Conservation (phyloP, 805 yeast species). For the Lachancea thermotolerans region DNA sequence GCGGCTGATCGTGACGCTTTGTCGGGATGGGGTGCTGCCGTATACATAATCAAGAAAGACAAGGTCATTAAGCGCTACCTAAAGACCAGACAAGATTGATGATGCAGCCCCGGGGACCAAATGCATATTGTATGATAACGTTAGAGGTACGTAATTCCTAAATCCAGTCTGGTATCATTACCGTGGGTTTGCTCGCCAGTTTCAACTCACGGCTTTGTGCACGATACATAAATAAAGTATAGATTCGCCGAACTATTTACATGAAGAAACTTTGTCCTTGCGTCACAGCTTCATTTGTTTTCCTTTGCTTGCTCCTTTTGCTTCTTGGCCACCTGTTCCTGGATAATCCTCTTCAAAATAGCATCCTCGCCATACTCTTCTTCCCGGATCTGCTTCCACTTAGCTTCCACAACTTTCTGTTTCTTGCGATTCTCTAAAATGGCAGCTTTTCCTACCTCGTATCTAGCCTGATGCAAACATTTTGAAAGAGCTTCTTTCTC, state of each 20-base stretch:
- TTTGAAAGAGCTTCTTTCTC: slow-evolving; percentile 70
- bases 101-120: neutral
- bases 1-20: slow-evolving; percentile 97
- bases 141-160: neutral
- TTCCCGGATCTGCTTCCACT: slow-evolving; percentile 59
- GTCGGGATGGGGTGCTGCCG: slow-evolving; percentile 98
- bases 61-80: slow-evolving; percentile 80
- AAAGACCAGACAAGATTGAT: slow-evolving; percentile 91
- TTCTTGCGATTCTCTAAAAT: slow-evolving; percentile 47
- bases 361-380: slow-evolving; percentile 75
- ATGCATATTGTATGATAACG: slow-evolving; percentile 5
- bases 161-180: neutral
- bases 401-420: slow-evolving; percentile 46
- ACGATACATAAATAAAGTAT: too few species aligned
- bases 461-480: slow-evolving; percentile 76
- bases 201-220: too few species aligned
- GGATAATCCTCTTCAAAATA: slow-evolving; percentile 58
- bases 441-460: slow-evolving; percentile 51
- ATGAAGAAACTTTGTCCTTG: slow-evolving; percentile 1
- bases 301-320: slow-evolving; percentile 14
- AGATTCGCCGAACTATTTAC: slow-evolving; percentile 5
- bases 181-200: too few species aligned
- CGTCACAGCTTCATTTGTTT: neutral
- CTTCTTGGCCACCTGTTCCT: slow-evolving; percentile 41
- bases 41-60: slow-evolving; percentile 85